Base-by-base conservation (phyloP, 73 alveolate genomes). In the Paramecium octaurelia region DNA sequence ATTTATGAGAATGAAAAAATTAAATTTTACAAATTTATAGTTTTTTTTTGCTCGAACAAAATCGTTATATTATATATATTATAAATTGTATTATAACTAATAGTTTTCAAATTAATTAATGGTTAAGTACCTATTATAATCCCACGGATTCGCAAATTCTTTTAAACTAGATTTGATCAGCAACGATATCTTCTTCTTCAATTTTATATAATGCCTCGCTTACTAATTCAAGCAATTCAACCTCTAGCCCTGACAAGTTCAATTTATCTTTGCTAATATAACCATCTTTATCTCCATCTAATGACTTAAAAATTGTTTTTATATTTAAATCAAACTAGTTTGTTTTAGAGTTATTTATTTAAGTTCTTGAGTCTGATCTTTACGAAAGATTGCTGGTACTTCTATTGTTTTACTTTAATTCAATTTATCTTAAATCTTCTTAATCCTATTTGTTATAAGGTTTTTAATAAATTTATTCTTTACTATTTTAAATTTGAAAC, bases 221-320 rank as follows among this genome's bases (percentile, higher is more conserved):
- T 27, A 68, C 46, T 68, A 68, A 31, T 68, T 68, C 84, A 11
- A 68, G 84, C 4, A 34, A 11, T 31, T 68, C 10, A 11, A 34
- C 84, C 7, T 68, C 46, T 0, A 68, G 24, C 7, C 50, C 46
- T 68, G 84, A 68, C 12, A 68, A 34, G 1, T 68, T 34, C 21
- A 68, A 5, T 12, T 27, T 34, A 14, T 68, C 46, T 27, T 27
- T 27, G 9, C 84, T 68, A 31, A 68, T 68, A 23, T 20, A 34
- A 23, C 84, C 84, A 23, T 68, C 84, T 20, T 24, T 68, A 68
- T 68, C 84, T 34, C 84, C 84, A 23, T 68, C 84, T 68, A 68
- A 68, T 68, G 24, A 23, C 3, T 12, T 68, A 12, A 68, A 68
- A 4, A 68, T 68, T 4, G 24, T 68, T 68, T 31, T 68, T 68